Evolutionary conservation across 106 monocot genomes (phyloP).

Genomic region (Allium fistulosum): DNA sequence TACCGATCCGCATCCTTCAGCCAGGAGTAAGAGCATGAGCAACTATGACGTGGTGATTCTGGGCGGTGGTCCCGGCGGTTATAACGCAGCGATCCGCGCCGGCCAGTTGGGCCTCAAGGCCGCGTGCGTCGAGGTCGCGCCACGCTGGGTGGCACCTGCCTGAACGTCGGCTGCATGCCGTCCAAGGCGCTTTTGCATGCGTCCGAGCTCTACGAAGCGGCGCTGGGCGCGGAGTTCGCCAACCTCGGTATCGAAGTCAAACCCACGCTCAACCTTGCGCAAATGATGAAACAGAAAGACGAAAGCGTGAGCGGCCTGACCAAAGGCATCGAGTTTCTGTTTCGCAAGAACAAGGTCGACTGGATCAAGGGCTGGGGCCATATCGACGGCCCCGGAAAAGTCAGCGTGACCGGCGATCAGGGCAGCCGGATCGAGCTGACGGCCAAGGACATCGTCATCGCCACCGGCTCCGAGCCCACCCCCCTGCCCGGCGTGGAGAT

Average conservation of each 20-base stretch:
- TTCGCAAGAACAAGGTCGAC: slow-evolving; percentile 60
- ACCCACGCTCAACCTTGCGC: too few relatives aligned
- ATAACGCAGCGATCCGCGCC: too few relatives aligned
- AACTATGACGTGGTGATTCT: too few relatives aligned
- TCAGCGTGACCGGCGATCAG: slow-evolving; percentile 35
- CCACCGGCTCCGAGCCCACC: slow-evolving; percentile 57
- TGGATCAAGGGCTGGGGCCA: slow-evolving; percentile 55
- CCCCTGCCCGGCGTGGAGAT: slow-evolving; percentile 45
- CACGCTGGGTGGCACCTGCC: too few relatives aligned
- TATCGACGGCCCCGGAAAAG: slow-evolving; percentile 36
- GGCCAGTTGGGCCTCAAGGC: too few relatives aligned
- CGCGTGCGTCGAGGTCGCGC: too few relatives aligned
- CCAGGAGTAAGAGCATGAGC: too few relatives aligned
- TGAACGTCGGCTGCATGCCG: too few relatives aligned
- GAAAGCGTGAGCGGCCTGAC: slow-evolving; percentile 53
- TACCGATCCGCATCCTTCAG: too few relatives aligned
- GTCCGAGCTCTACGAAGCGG: too few relatives aligned
- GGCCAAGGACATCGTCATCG: slow-evolving; percentile 53
- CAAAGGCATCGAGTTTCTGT: slow-evolving; percentile 46
- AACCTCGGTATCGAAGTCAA: slow-evolving; percentile 40
- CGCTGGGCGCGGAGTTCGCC: slow-evolving; percentile 49
- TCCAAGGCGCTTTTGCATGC: slow-evolving; percentile 35
- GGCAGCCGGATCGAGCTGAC: slow-evolving; percentile 29
- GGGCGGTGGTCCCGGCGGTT: too few relatives aligned
- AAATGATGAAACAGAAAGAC: slow-evolving; percentile 59